These are phyloP conservation scores for Dryadomyces quercus-mongolicae DNA, from an alignment of 2,329 filamentous ascomycete species.

Conservation along the genomic window DNA sequence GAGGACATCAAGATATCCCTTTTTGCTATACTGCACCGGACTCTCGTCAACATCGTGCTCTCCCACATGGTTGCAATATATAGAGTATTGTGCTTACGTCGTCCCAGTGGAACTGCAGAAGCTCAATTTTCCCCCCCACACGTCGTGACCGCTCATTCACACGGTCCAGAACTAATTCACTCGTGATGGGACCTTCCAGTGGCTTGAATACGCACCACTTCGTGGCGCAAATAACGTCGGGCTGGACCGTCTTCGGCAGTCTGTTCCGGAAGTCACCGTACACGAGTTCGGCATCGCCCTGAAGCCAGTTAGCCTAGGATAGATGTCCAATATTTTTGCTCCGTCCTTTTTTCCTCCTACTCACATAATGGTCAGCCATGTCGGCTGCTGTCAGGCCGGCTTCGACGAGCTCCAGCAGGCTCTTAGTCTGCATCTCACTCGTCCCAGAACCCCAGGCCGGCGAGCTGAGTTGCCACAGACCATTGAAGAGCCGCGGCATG, in stretches of 20 bases:
- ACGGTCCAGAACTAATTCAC: slow-evolving; percentile 16
- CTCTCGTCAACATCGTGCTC: background rate
- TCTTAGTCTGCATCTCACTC: slow-evolving; percentile 14
- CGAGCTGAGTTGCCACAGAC: slow-evolving; percentile 21
- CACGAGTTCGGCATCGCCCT: slow-evolving; percentile 23
- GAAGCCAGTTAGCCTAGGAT: background rate
- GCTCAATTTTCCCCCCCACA: slow-evolving; percentile 19
- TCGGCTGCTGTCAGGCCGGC: slow-evolving; percentile 18
- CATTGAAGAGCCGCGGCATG: slow-evolving; percentile 18
- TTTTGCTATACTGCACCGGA: slow-evolving; percentile 17
- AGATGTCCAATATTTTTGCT: background rate
- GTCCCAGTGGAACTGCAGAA: slow-evolving; percentile 25
- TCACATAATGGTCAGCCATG: slow-evolving; percentile 25
- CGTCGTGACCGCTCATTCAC: slow-evolving; percentile 21
- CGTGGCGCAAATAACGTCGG: slow-evolving; percentile 19
- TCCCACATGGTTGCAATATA: background rate
- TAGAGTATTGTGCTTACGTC: slow-evolving; percentile 15
- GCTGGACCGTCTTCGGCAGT: slow-evolving; percentile 12
- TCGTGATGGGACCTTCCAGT: slow-evolving; percentile 14
- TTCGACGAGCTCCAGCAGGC: slow-evolving; percentile 15
- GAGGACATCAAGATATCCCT: slow-evolving; percentile 22
- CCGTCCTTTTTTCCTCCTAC: slow-evolving; percentile 2
- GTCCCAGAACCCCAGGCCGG: slow-evolving; percentile 19
- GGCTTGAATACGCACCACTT: slow-evolving; percentile 24
- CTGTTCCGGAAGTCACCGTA: slow-evolving; percentile 19